Evolutionary conservation across 1,139 yeast species (phyloP).

Genomic region (Candida sp.): DNA sequence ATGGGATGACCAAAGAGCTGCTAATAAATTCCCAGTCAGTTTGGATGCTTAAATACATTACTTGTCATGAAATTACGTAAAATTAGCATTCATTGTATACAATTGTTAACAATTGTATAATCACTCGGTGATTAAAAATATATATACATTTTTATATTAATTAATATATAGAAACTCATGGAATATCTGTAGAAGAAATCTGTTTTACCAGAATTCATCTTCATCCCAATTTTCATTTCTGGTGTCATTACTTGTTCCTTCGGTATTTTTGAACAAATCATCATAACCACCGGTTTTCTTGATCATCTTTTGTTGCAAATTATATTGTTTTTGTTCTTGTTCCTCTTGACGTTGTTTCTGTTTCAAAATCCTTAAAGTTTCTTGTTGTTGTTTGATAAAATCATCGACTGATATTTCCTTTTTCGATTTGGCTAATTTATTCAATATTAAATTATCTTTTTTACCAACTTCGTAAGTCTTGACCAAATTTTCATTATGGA

Average conservation of each 20-base stretch:
- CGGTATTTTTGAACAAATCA: conserved; percentile 39
- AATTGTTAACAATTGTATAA: not conserved
- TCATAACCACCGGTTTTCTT: conserved; percentile 50
- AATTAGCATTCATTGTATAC: not conserved
- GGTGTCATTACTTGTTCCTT: conserved; percentile 35
- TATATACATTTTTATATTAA: not conserved
- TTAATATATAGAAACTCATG: not conserved
- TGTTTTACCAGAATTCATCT: conserved; percentile 57
- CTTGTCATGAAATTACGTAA: not conserved
- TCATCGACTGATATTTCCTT: conserved; percentile 44
- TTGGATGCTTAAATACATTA: conserved; percentile 17
- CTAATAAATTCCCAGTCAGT: conserved; percentile 47
- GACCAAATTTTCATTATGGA: conserved; percentile 53
- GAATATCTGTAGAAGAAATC: not conserved
- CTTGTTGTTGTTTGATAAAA: conserved; percentile 45
- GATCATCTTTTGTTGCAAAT: conserved; percentile 18
- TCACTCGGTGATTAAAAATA: not conserved
- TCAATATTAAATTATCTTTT: conserved; percentile 61
- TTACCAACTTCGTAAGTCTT: conserved; percentile 53
- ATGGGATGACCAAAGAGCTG: conserved; percentile 94
- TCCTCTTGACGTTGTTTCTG: conserved; percentile 28
- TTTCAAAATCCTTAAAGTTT: conserved; percentile 31
- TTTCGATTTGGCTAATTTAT: conserved; percentile 65
- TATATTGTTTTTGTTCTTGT: conserved; percentile 18
- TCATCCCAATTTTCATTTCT: conserved; percentile 59